Evolutionary conservation across 2,329 filamentous ascomycete species (phyloP), one percentile per base, ranked within the genome.

Genomic region (Xylariales sp.): DNA sequence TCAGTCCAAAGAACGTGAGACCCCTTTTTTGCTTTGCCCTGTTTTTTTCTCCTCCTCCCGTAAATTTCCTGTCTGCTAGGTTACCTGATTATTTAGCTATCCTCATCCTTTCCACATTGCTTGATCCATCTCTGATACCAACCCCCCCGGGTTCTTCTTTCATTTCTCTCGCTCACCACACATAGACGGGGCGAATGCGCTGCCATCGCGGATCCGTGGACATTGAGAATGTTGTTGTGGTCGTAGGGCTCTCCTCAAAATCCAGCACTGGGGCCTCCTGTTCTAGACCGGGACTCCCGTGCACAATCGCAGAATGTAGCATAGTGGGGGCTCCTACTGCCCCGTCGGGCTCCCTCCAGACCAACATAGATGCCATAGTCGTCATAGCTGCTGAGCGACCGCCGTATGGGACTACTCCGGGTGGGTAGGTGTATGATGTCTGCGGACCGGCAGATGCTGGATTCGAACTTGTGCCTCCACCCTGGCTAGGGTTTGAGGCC

Each of bases 371-470:
- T 2, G 69, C 69, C 59, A 71, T 36, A 14, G 73, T 75, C 8
- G 70, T 75, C 69, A 73, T 71, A 10, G 74, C 71, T 36, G 71
- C 71, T 10, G 65, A 53, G 1, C 64, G 57, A 30, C 55, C 45
- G 12, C 72, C 74, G 50, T 78, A 78, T 23, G 76, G 76, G 18
- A 75, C 69, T 14, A 69, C 46, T 14, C 75, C 73, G 2, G 75
- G 68, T n/a, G 74, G 71, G 48, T 71, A 74, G 18, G 68, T 72
- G 57, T 74, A 77, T 45, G 70, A 71, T 14, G 70, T 67, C 55
- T 61, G 61, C 6, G 74, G 62, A n/a, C 68, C 54, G 30, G 55
- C 45, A 16, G 58, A 62, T 34, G 54, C 50, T 43, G 65, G 28
- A n/a, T 53, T 70, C 7, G 70, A 52, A 0, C 57, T 60, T 48